These are phyloP conservation scores for Tuber aestivum DNA, from an alignment of 495 filamentous ascomycete genomes.

Conservation along the genomic window DNA sequence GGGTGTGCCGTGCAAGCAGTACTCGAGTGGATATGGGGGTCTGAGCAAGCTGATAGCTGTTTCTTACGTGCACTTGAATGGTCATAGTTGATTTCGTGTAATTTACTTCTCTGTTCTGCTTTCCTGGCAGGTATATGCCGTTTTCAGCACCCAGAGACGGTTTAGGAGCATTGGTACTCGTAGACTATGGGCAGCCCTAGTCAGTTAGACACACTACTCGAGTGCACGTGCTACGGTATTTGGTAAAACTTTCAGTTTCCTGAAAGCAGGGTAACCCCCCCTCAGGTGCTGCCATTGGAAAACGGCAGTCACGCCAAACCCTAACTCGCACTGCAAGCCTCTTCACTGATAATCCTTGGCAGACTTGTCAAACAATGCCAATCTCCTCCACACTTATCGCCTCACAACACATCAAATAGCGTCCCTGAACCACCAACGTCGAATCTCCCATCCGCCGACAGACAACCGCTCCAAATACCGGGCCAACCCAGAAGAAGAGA, in stretches of 20 bases:
- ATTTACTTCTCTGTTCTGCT: background rate
- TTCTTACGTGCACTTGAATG: background rate
- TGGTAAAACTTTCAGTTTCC: background rate
- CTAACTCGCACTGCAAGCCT: slow-evolving; percentile 23
- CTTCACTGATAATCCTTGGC: slow-evolving; percentile 18
- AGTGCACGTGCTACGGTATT: too few relatives aligned
- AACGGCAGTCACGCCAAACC: slow-evolving; percentile 29
- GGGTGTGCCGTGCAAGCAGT: too few relatives aligned
- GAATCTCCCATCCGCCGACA: slow-evolving; percentile 17
- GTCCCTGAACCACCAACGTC: slow-evolving; percentile 23
- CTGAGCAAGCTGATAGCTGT: background rate
- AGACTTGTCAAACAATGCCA: slow-evolving; percentile 8
- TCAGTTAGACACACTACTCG: background rate
- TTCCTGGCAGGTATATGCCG: background rate
- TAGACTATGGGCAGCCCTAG: background rate
- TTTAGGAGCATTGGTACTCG: background rate
- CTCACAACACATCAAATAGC: slow-evolving; percentile 8
- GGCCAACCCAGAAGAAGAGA: slow-evolving; percentile 13
- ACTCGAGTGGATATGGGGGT: background rate
- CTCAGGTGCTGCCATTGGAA: background rate
- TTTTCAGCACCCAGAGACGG: background rate
- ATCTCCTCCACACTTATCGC: slow-evolving; percentile 20
- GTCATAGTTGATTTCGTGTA: background rate
- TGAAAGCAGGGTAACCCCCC: background rate
- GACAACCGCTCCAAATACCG: slow-evolving; percentile 12